phyloP scores from a whole-genome alignment of 192 early-diverging fungal species.

The Rhizophagus sp. region DNA sequence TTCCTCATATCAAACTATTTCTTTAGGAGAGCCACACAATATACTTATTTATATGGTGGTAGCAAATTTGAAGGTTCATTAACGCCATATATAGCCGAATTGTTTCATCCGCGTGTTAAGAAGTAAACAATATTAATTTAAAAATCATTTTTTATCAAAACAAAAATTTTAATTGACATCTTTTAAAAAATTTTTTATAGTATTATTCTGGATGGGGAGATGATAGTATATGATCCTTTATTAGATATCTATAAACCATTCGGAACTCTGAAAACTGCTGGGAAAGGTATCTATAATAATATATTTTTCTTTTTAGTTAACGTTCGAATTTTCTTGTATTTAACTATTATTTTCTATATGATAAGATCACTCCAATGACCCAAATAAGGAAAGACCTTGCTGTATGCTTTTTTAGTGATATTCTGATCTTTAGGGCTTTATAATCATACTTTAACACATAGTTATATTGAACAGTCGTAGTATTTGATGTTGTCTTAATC shows the following conservation, averaged over 20 bases:
- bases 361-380: conserved; percentile 42
- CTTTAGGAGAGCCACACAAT: conserved; percentile 66
- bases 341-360: not conserved
- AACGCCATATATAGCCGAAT: conserved; percentile 53
- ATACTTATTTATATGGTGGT: conserved; percentile 69
- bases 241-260: conserved; percentile 63
- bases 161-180: not conserved
- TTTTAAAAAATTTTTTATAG: conserved; percentile 35
- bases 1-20: not conserved
- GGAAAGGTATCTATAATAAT: conserved; percentile 37
- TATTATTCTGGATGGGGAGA: conserved; percentile 80
- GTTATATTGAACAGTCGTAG: conserved; percentile 53
- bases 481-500: conserved; percentile 74
- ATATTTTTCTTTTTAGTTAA: not conserved
- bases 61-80: conserved; percentile 56
- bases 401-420: conserved; percentile 38
- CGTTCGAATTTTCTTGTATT: not conserved
- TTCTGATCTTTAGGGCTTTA: conserved; percentile 26
- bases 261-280: conserved; percentile 74
- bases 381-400: conserved; percentile 44
- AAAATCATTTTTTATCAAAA: not conserved
- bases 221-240: conserved; percentile 73
- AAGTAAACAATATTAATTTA: conserved; percentile 33
- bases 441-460: not conserved
- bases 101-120: conserved; percentile 48